Evolutionary conservation across 1,284 basidiomycete species (phyloP).

Genomic region (Cerioporus squamosus): DNA sequence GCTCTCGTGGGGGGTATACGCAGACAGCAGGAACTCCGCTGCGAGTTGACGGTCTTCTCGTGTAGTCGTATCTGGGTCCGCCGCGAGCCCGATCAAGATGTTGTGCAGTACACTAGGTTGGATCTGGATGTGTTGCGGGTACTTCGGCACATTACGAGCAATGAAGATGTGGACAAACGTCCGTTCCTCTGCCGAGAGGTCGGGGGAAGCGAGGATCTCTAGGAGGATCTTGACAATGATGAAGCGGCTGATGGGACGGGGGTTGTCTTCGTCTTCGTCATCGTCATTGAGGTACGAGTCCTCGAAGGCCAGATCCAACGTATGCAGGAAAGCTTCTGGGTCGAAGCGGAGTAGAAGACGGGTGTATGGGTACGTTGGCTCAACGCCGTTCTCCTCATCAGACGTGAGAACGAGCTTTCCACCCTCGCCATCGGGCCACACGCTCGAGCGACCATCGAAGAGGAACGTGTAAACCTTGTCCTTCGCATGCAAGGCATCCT

Average conservation of each 20-base stretch:
- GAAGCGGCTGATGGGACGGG: slow-evolving; percentile 73
- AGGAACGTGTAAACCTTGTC: slow-evolving; percentile 79
- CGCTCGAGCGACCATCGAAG: slow-evolving; percentile 80
- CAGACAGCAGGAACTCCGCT: slow-evolving; percentile 92
- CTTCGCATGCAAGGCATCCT: slow-evolving; percentile 71
- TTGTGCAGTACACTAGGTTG: slow-evolving; percentile 70
- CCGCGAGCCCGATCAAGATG: slow-evolving; percentile 80
- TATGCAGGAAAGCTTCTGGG: slow-evolving; percentile 93
- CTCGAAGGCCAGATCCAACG: slow-evolving; percentile 94
- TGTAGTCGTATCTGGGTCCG: slow-evolving; percentile 74
- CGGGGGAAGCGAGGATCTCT: slow-evolving; percentile 70
- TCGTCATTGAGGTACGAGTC: slow-evolving; percentile 89
- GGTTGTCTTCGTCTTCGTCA: slow-evolving; percentile 8
- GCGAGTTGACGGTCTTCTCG: slow-evolving; percentile 95
- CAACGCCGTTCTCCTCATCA: slow-evolving; percentile 69
- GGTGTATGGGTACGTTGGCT: slow-evolving; percentile 89
- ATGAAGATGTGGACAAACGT: slow-evolving; percentile 96
- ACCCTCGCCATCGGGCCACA: slow-evolving; percentile 77
- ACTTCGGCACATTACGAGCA: slow-evolving; percentile 96
- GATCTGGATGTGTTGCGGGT: slow-evolving; percentile 84
- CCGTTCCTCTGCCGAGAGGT: slow-evolving; percentile 62
- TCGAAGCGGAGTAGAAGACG: slow-evolving; percentile 88
- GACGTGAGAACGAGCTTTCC: slow-evolving; percentile 77
- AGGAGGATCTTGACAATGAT: slow-evolving; percentile 86
- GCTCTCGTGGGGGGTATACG: slow-evolving; percentile 83